These are phyloP conservation scores for Dendrobium officinale DNA, from an alignment of 106 monocot species.

Conservation along the genomic window DNA sequence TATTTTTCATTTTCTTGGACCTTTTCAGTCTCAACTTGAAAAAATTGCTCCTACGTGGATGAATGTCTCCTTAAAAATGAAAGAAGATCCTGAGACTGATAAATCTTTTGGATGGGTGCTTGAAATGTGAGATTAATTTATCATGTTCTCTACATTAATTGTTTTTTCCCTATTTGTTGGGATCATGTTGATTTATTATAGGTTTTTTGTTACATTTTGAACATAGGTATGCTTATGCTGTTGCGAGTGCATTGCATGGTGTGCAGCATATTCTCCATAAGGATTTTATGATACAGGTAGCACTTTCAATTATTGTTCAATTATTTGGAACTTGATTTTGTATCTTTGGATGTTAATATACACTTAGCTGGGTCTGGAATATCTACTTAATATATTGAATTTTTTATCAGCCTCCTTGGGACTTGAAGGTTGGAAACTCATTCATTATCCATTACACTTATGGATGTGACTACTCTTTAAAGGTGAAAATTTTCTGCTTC, in stretches of 20 bases:
- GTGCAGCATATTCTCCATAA: conserved; percentile 33
- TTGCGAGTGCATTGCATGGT: conserved; percentile 24
- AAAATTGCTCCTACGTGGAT: conserved; percentile 98
- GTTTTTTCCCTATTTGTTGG: background rate
- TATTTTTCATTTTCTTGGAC: conserved; percentile 4
- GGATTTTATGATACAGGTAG: conserved; percentile 36
- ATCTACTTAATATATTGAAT: background rate
- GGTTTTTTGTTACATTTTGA: background rate
- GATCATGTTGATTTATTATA: background rate
- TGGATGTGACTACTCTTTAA: conserved; percentile 35
- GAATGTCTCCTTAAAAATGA: conserved; percentile 92
- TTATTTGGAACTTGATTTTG: background rate
- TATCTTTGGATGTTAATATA: background rate
- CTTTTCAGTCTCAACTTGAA: conserved; percentile 63
- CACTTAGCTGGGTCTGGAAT: background rate
- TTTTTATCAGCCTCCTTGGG: conserved; percentile 39
- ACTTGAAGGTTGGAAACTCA: conserved; percentile 31
- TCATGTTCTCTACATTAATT: background rate
- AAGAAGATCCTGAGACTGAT: conserved; percentile 85
- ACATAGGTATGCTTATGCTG: conserved; percentile 25
- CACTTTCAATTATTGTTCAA: background rate
- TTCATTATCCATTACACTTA: conserved; percentile 55
- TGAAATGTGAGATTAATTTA: conserved; percentile 63
- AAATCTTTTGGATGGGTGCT: conserved; percentile 97
- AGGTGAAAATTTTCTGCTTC: conserved; percentile 8